phyloP scores from a whole-genome alignment of 2,329 filamentous ascomycete genomes.

The Colletotrichum navitas region DNA sequence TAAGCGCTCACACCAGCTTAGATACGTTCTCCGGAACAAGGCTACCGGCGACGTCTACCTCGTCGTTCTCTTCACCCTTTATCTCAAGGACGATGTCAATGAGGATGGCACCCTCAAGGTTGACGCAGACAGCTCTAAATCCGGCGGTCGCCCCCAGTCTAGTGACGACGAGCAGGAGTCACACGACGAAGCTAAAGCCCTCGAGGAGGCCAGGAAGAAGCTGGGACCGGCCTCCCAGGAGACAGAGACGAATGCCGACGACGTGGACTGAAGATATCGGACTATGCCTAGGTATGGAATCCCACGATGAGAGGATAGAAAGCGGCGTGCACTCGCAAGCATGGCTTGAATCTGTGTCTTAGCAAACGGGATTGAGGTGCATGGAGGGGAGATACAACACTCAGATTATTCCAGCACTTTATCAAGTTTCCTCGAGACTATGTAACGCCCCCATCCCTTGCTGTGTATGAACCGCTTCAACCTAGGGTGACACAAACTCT shows the following conservation, averaged over 20 bases:
- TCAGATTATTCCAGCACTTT: neutral
- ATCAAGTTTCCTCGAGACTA: neutral
- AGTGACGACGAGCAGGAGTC: slow-evolving; percentile 44
- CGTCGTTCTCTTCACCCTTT: slow-evolving; percentile 83
- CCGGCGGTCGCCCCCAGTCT: slow-evolving; percentile 27
- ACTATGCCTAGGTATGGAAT: too few species aligned
- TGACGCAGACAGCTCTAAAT: slow-evolving; percentile 51
- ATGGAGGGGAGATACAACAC: neutral
- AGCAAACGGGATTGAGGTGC: neutral
- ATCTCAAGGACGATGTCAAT: slow-evolving; percentile 75
- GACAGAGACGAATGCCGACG: slow-evolving; percentile 54
- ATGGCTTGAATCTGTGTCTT: neutral
- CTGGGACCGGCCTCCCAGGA: slow-evolving; percentile 47
- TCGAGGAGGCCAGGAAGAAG: slow-evolving; percentile 56
- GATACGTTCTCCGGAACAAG: slow-evolving; percentile 91
- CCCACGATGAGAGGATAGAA: neutral
- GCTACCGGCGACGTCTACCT: slow-evolving; percentile 81
- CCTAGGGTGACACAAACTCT: slow-evolving; percentile 54
- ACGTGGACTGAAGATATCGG: slow-evolving; percentile 55
- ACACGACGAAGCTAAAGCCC: slow-evolving; percentile 51
- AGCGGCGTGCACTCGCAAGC: neutral
- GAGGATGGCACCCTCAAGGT: slow-evolving; percentile 68
- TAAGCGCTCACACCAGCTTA: slow-evolving; percentile 84
- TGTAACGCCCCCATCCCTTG: neutral
- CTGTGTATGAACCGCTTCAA: neutral